A percentile compares a stretch with the other conserved stretches of the same genome.
Conservation (phyloP, 1,284 basidiomycete genomes). For the Cryptococcus amylolentus region DNA sequence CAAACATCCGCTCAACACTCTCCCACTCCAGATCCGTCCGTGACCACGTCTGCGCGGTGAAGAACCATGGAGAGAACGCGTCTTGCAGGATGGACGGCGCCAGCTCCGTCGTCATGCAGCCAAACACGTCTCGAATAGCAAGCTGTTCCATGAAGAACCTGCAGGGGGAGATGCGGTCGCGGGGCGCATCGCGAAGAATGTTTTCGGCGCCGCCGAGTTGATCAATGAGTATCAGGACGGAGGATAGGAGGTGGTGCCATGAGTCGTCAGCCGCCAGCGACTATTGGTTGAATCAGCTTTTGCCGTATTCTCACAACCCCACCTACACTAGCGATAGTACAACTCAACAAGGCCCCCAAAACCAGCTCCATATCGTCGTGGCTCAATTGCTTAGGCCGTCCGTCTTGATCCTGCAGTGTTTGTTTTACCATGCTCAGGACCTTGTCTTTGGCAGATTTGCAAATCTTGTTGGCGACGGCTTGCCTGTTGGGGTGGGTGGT, state of each 20-base stretch:
- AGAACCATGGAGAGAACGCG: conserved; percentile 46
- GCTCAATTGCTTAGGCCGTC: conserved; percentile 24
- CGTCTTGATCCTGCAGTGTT: conserved; percentile 23
- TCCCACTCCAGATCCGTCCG: conserved; percentile 42
- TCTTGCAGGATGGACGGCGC: conserved; percentile 38
- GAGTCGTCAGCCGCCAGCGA: conserved; percentile 44
- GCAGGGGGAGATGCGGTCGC: conserved; percentile 32
- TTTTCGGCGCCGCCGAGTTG: conserved; percentile 41
- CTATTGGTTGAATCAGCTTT: conserved; percentile 3
- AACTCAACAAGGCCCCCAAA: conserved; percentile 39
- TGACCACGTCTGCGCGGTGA: conserved; percentile 41
- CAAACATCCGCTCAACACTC: conserved; percentile 45
- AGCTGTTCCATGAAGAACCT: conserved; percentile 48
- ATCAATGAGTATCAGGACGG: conserved; percentile 37
- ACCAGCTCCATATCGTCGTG: conserved; percentile 40
- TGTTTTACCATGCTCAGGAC: conserved; percentile 31
- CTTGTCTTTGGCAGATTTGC: conserved; percentile 26
- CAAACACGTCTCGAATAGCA: conserved; percentile 45
- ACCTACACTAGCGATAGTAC: conserved; percentile 45
- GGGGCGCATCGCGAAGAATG: conserved; percentile 34
- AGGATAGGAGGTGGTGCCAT: conserved; percentile 44
- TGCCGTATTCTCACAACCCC: background rate
- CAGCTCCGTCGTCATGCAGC: conserved; percentile 45
- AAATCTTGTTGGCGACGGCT: conserved; percentile 34
- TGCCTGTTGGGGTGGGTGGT: conserved; percentile 32